phyloP scores from a whole-genome alignment of 73 alveolate genomes.

The Uronychia setigera region DNA sequence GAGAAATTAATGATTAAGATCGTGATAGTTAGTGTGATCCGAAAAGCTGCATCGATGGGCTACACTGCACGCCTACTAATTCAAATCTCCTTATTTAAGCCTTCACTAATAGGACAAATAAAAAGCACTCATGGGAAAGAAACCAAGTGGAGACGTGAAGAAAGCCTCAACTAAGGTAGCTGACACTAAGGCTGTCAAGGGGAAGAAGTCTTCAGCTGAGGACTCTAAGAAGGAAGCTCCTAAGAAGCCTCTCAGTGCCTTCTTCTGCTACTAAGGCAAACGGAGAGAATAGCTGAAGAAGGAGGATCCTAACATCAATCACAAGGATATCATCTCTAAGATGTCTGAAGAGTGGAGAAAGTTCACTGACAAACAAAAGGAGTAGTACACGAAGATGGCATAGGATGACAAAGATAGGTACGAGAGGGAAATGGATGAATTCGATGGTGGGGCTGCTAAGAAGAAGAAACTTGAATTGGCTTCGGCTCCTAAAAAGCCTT shows the following conservation, averaged over 20 bases:
- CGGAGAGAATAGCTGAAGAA: conserved; percentile 52
- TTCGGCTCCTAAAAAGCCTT: conserved; percentile 54
- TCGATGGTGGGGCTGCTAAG: too few species aligned
- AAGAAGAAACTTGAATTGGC: too few species aligned
- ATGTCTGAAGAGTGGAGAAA: not conserved
- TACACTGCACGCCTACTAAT: not conserved
- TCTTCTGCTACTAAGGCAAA: conserved; percentile 47
- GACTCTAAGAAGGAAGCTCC: conserved; percentile 28
- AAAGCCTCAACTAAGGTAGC: too few species aligned
- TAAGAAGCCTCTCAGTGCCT: conserved; percentile 52
- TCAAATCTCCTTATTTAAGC: not conserved
- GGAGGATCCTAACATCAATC: conserved; percentile 37
- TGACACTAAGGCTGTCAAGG: too few species aligned
- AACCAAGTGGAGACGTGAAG: too few species aligned
- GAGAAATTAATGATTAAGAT: too few species aligned
- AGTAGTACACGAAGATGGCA: not conserved
- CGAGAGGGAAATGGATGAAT: too few species aligned
- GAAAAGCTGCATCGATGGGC: too few species aligned
- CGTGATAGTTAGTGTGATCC: too few species aligned
- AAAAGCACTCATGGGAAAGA: not conserved
- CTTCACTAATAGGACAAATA: too few species aligned
- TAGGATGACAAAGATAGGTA: conserved; percentile 11
- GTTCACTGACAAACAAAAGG: not conserved
- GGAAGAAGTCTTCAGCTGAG: too few species aligned
- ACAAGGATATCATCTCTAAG: conserved; percentile 29